These are phyloP conservation scores for Austropuccinia psidii DNA, from an alignment of 1,284 basidiomycete genomes.

Conservation along the genomic window DNA sequence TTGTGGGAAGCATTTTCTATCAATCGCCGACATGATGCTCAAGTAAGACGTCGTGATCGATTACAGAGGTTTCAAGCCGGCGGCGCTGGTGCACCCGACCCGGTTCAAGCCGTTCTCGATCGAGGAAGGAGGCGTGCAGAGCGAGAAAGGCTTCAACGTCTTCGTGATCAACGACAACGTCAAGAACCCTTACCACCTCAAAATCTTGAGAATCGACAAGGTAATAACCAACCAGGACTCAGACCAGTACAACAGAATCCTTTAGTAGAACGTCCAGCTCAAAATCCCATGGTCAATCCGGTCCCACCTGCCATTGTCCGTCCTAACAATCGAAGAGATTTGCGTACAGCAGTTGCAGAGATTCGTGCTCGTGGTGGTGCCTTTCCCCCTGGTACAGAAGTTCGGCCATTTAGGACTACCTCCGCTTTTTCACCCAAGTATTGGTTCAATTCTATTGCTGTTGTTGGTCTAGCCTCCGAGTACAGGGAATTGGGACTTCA, in stretches of 20 bases:
- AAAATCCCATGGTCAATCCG: not conserved
- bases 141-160: constrained; percentile 15
- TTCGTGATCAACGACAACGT: constrained; percentile 16
- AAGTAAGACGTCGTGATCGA: constrained; percentile 31
- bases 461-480: constrained; percentile 43
- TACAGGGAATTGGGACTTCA: constrained; percentile 44
- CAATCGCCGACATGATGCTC: constrained; percentile 16
- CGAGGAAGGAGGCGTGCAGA: constrained; percentile 32
- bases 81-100: constrained; percentile 21
- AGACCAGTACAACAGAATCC: not conserved
- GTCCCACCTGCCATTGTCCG: constrained; percentile 6
- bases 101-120: constrained; percentile 35
- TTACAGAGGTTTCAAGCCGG: constrained; percentile 24
- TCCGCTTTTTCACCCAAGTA: constrained; percentile 43
- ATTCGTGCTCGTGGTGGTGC: constrained; percentile 37
- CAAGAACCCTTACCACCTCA: not conserved
- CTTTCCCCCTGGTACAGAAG: constrained; percentile 32
- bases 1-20: constrained; percentile 42
- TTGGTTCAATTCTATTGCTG: constrained; percentile 44
- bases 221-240: too few relatives aligned
- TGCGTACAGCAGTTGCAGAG: constrained; percentile 37
- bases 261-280: not conserved
- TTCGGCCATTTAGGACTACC: constrained; percentile 34
- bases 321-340: not conserved
- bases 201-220: not conserved